Evolutionary conservation across 2,329 filamentous ascomycete genomes (phyloP), one percentile per base, ranked within the genome.

Genomic region (Moelleriella libera): DNA sequence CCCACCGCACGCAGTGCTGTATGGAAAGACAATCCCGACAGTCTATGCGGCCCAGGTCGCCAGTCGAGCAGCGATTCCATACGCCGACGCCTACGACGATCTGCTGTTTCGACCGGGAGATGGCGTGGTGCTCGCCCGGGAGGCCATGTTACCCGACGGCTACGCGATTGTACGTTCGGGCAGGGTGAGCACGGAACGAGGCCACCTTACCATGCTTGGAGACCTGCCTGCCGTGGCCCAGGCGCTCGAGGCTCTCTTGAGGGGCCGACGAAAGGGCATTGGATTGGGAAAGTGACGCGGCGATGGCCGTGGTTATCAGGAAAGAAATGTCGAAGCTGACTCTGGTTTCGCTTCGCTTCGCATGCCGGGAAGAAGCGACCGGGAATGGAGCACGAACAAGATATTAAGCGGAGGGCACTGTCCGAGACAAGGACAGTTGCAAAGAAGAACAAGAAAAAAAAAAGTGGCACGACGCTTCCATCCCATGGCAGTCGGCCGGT

Each of bases 31-130:
- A 29, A 85, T 83, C 1, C 89, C 89, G 0, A 96, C 89, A 0
- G 85, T 94, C 1, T 88, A 82, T 59, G 88, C 83, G 0, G 87
- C 86, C 0, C 80, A 82, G 43, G 87, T 97, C 0, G 68, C 75
- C 11, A 78, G 79, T 2, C 71, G 75, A 4, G 88, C 90, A 47
- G 80, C 75, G 0, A 95, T 96, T 54, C 76, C 80, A 45, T 78
- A 80, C 51, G 69, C 78, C 0, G 87, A 94, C 62, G 82, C 80
- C 1, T 96, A 94, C 60, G 88, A 94, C 53, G 83, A 94, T 55
- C 71, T 97, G 2, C 77, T 87, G 0, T 96, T 96, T 65, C 83
- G 85, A 1, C 83, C 82, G 28, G 88, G 89, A 2, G 89, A 97
- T 60, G 90, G 89, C 0, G 89, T 97, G 0, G 88, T 90, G 47